phyloP scores from a whole-genome alignment of 2,329 filamentous ascomycete genomes.

The Pseudogymnoascus sp. region DNA sequence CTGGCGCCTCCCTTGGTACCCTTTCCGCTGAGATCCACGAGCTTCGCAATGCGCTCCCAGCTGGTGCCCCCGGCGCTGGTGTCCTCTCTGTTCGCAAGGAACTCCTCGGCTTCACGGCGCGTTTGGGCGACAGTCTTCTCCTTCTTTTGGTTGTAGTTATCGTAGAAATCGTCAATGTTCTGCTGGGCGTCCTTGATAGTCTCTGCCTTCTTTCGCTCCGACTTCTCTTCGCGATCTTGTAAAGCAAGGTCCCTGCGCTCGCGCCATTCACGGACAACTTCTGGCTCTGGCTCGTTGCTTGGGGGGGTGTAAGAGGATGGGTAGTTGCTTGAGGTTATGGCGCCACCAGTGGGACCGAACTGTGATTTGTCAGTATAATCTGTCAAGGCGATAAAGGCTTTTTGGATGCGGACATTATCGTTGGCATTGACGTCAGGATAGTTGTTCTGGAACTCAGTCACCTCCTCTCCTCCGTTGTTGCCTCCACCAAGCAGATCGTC shows the following conservation, averaged over 20 bases:
- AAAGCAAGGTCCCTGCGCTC: conserved; percentile 79
- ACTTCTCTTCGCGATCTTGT: conserved; percentile 77
- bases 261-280: conserved; percentile 87
- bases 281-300: conserved; percentile 73
- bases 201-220: conserved; percentile 72
- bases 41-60: conserved; percentile 96
- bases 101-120: conserved; percentile 86
- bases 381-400: not conserved
- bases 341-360: conserved; percentile 48
- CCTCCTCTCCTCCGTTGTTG: conserved; percentile 35
- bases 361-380: conserved; percentile 2
- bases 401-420: conserved; percentile 55
- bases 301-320: conserved; percentile 26
- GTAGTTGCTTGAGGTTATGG: conserved; percentile 62
- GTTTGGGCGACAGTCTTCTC: conserved; percentile 89
- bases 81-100: conserved; percentile 81
- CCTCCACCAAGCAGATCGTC: conserved; percentile 62
- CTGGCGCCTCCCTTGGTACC: conserved; percentile 77
- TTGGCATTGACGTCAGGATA: conserved; percentile 70
- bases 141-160: conserved; percentile 97
- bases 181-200: conserved; percentile 84
- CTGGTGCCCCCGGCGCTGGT: conserved; percentile 91
- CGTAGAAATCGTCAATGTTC: conserved; percentile 98
- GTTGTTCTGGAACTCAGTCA: conserved; percentile 68
- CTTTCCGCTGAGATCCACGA: conserved; percentile 96